A percentile compares a stretch with the other conserved stretches of the same genome.
Evolutionary conservation across 345 rosid genomes (phyloP).

Genomic region (Cardiospermum halicacabum): DNA sequence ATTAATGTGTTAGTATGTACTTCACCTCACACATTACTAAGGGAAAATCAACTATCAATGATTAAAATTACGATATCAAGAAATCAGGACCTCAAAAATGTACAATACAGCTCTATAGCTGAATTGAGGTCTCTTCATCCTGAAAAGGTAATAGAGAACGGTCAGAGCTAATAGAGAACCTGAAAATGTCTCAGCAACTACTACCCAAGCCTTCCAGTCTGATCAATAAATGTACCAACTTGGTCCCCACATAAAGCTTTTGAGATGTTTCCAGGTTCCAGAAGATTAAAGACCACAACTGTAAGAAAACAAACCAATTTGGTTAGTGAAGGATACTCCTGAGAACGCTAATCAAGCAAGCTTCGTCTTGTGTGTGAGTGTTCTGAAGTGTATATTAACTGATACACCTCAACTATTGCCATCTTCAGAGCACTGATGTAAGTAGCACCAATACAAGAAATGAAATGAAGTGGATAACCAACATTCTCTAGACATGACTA

Average conservation of each 20-base stretch:
- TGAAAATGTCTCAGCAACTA: conserved; percentile 14
- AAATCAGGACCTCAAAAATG: background rate
- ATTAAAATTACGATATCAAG: background rate
- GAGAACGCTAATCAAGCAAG: background rate
- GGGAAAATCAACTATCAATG: conserved; percentile 1
- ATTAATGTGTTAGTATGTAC: background rate
- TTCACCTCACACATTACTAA: no score
- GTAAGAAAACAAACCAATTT: conserved; percentile 14
- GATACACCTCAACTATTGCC: background rate
- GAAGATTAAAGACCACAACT: conserved; percentile 86
- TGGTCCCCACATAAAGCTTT: conserved; percentile 84
- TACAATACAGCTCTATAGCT: background rate
- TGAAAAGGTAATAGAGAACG: background rate
- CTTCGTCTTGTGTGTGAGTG: background rate
- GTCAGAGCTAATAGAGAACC: conserved; percentile 15
- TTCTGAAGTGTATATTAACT: background rate
- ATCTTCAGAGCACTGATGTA: background rate
- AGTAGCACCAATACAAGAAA: background rate
- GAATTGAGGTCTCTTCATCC: conserved; percentile 1
- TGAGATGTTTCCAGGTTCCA: conserved; percentile 77
- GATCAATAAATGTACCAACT: conserved; percentile 82
- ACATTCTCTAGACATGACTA: background rate
- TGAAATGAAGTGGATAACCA: background rate
- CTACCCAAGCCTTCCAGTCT: conserved; percentile 37
- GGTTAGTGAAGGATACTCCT: background rate